phyloP scores from a whole-genome alignment of 2,329 filamentous ascomycete genomes.

The Triangularia setosa region DNA sequence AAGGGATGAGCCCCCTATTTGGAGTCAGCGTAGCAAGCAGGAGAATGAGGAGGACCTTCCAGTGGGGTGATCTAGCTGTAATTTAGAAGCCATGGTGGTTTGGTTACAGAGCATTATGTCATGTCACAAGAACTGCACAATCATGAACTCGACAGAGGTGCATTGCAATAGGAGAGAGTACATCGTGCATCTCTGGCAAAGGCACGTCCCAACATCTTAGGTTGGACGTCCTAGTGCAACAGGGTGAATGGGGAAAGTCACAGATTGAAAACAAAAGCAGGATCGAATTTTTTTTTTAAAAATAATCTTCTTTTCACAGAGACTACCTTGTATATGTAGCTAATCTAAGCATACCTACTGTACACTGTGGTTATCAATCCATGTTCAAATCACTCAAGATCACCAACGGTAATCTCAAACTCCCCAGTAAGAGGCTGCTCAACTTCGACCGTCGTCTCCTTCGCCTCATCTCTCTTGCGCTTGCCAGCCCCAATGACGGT shows the following conservation, averaged over 20 bases:
- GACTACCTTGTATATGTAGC: neutral
- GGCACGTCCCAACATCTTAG: too few species aligned
- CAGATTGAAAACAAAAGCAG: too few species aligned
- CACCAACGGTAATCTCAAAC: conserved; percentile 12
- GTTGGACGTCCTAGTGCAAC: too few species aligned
- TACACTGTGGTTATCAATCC: neutral
- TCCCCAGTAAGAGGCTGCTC: conserved; percentile 15
- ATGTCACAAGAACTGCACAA: too few species aligned
- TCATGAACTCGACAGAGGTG: too few species aligned
- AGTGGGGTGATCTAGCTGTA: conserved; percentile 32
- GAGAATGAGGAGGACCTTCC: conserved; percentile 54
- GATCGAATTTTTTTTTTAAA: too few species aligned
- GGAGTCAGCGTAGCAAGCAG: conserved; percentile 53
- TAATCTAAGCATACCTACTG: neutral
- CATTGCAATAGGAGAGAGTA: too few species aligned
- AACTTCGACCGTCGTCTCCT: conserved; percentile 9
- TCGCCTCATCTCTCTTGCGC: conserved; percentile 13
- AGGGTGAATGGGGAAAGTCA: too few species aligned
- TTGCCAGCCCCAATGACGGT: conserved; percentile 43
- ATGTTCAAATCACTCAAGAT: neutral
- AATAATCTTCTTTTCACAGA: too few species aligned
- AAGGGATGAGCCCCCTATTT: conserved; percentile 57
- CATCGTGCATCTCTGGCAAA: too few species aligned
- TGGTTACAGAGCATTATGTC: neutral
- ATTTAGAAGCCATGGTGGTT: neutral